Evolutionary conservation across 2,329 filamentous ascomycete genomes (phyloP).

Genomic region (Scolecobasidium constrictum): DNA sequence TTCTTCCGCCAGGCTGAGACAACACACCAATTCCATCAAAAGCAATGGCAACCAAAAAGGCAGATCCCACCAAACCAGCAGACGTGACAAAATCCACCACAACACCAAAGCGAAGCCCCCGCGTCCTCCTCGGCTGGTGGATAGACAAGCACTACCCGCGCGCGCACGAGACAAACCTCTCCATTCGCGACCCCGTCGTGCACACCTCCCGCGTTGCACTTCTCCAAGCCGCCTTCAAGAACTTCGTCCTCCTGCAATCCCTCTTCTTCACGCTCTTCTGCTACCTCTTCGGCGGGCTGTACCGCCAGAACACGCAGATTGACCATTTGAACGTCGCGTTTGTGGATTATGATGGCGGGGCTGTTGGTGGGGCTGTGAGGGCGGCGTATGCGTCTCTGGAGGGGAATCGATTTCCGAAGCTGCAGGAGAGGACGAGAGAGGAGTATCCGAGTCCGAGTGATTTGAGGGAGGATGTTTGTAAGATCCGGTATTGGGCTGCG

Average conservation of each 20-base stretch:
- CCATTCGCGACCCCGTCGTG: not conserved
- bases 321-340: conserved; percentile 18
- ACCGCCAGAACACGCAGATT: conserved; percentile 17
- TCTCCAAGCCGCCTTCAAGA: conserved; percentile 2
- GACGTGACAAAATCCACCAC: no score
- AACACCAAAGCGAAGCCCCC: no score
- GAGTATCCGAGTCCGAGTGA: conserved; percentile 15
- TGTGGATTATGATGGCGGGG: conserved; percentile 20
- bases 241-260: conserved; percentile 9
- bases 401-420: conserved; percentile 15
- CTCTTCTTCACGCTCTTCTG: conserved; percentile 10
- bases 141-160: conserved; percentile 4
- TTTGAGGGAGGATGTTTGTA: conserved; percentile 17
- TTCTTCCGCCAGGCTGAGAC: no score
- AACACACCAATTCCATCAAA: no score
- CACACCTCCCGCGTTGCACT: not conserved
- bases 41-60: no score
- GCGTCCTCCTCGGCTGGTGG: no score
- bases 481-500: conserved; percentile 20
- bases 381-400: conserved; percentile 16
- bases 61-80: no score
- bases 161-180: conserved; percentile 5
- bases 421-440: conserved; percentile 12
- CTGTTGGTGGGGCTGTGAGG: conserved; percentile 15
- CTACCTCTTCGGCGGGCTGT: conserved; percentile 10